Base-by-base conservation (phyloP, 805 yeast genomes). In the Monosporozyma yasuniensis region DNA sequence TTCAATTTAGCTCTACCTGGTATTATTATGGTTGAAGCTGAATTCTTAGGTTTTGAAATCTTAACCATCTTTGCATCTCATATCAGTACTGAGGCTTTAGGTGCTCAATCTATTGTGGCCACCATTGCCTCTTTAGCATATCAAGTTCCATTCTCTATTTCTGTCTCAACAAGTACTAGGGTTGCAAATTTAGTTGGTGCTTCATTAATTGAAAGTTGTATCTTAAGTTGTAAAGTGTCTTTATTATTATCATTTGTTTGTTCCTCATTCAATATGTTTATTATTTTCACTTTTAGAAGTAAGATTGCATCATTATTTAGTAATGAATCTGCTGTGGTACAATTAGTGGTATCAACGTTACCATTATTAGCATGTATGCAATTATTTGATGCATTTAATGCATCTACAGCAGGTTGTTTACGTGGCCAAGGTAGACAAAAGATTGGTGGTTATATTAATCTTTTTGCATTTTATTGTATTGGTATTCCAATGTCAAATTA, bases 161-260 rank as follows among this genome's bases (percentile, higher is more conserved):
- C 87, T 8, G 82, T 85, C 49, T 86, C 90, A 3, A 78, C 85
- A 0, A 80, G 88, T 11, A 84, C 91, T 1, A 75, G 91, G 65
- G 77, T 84, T 19, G 91, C 91, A 4, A 83, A 86, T 73, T 82
- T 73, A 54, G 75, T 85, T 50, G 93, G 93, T 23, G 85, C 87
- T 1, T 81, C 71, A 1, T 60, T 74, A 3, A 67, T 67, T 35
- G 58, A 66, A 34, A 68, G 79, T 10, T 78, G 81, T 18, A 62
- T 71, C 19, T 67, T 68, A 7, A 72, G 81, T 10, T 63, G 79
- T 9, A 60, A 64, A 42, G 76, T 76, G 8, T 70, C 80, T 2
- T 54, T 76, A 25, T 47, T 63, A 47, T 60, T 63, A 69, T 77
- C 76, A 46, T 59, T 70, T 46, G 58, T 63, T n/a, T 61, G 70